These are phyloP conservation scores for Sclerotinia trifoliorum DNA, from an alignment of 2,329 filamentous ascomycete species.

Conservation along the genomic window DNA sequence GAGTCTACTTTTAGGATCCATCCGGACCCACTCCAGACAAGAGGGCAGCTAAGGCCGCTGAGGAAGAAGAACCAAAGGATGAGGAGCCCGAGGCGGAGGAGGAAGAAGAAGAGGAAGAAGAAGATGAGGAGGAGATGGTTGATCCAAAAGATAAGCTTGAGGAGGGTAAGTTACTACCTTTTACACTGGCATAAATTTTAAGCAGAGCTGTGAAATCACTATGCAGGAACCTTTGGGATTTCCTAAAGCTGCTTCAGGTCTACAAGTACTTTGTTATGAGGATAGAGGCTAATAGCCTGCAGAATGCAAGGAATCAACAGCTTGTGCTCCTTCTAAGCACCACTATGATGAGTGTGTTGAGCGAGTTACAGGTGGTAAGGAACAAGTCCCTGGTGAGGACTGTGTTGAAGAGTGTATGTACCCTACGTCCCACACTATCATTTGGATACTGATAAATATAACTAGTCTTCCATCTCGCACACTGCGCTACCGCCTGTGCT, in stretches of 20 bases:
- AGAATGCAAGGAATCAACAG: constrained; percentile 88
- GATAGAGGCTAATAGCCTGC: constrained; percentile 34
- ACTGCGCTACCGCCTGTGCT: constrained; percentile 90
- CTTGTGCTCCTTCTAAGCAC: constrained; percentile 88
- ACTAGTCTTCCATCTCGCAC: constrained; percentile 94
- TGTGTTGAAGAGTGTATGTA: constrained; percentile 98
- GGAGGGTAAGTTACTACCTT: constrained; percentile 69
- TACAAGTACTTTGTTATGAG: not conserved
- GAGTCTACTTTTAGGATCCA: constrained; percentile 26
- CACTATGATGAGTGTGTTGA: constrained; percentile 98
- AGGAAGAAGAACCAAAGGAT: constrained; percentile 41
- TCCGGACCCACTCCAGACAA: constrained; percentile 26
- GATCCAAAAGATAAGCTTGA: constrained; percentile 87
- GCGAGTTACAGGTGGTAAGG: constrained; percentile 69
- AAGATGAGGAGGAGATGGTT: constrained; percentile 71
- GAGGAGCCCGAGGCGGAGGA: constrained; percentile 48
- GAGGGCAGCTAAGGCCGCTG: constrained; percentile 42
- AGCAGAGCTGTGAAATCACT: not conserved
- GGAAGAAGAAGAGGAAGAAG: constrained; percentile 57
- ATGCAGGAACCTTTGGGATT: not conserved
- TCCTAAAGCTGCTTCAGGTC: not conserved
- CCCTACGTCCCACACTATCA: not conserved
- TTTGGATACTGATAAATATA: constrained; percentile 4
- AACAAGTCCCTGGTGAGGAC: constrained; percentile 79
- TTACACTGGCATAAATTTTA: not conserved